Percentiles rank a stretch among this genome's conserved stretches.
phyloP scores from a whole-genome alignment of 2,329 filamentous ascomycete species.

The Triangularia setosa region DNA sequence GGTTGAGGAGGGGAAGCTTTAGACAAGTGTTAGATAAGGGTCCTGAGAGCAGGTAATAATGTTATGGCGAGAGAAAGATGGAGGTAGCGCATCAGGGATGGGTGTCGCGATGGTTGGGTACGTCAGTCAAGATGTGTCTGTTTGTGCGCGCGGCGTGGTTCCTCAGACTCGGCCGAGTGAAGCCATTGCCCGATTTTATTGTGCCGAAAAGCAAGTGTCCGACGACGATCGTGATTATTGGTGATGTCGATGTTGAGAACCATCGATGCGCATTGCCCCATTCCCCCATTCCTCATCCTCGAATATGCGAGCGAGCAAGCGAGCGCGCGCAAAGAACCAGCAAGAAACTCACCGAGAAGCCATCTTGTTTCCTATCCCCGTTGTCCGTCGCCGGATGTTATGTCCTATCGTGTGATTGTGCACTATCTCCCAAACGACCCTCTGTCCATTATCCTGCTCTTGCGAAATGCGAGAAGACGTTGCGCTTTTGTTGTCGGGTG shows the following conservation, averaged over 20 bases:
- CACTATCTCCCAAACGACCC: background rate
- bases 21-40: background rate
- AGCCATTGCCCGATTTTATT: background rate
- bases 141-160: no score
- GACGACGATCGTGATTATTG: background rate
- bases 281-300: background rate
- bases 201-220: background rate
- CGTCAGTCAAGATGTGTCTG: no score
- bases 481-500: background rate
- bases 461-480: background rate
- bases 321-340: background rate
- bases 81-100: no score
- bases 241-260: background rate
- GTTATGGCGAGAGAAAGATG: background rate
- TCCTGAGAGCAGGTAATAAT: background rate
- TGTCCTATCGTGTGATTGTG: background rate
- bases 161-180: background rate
- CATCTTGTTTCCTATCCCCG: background rate
- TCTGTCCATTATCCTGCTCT: background rate
- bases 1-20: constrained; percentile 62
- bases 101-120: no score
- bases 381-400: background rate
- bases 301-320: background rate
- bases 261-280: background rate
- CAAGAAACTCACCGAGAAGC: background rate